Base-by-base conservation (phyloP, 2,329 filamentous ascomycete species). In the Phyllosticta citriasiana region DNA sequence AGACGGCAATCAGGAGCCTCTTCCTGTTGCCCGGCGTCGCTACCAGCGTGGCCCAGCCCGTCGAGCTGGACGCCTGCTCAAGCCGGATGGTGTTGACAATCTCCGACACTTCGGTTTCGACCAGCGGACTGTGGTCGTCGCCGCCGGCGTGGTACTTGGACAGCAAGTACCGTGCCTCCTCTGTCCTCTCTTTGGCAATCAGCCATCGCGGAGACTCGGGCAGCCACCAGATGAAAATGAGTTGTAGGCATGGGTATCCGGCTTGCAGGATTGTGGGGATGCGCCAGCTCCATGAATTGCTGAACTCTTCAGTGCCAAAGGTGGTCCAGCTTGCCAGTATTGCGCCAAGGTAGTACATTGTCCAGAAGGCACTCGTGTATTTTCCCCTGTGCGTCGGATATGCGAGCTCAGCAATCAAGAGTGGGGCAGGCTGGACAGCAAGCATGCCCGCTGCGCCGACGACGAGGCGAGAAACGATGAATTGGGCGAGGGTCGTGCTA, bases 121-220 rank as follows among this genome's bases (percentile, higher is more conserved):
- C 53, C 9, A 59, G 61, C 9, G 61, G 57, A 19, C 47, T 56
- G 9, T 33, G 7, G 2, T n/a, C 24, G 56, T 77, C 75, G 59
- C 82, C 77, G 14, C 64, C 63, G 2, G 79, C 76, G 63, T 83
- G 84, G 67, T 84, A 82, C 61, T 78, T 78, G 7, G 80, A 75
- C 33, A 88, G 73, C 8, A 84, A 77, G 4, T 74, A 68, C 25
- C 79, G 73, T 0, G 81, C 82, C 65, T 84, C 78, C 24, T 83
- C 80, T 2, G 76, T 71, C 8, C 79, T 77, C 33, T 81, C 79
- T 35, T 81, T 76, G 57, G 77, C 74, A 57, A 83, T 78, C 16
- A 84, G 73, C 83, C 83, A 86, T 63, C 83, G 77, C 1, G 84
- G 84, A 0, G 79, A 83, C 64, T 87, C 85, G 0, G 84, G 84